phyloP scores from a whole-genome alignment of 345 rosid genomes.

The Lepidium didymum region DNA sequence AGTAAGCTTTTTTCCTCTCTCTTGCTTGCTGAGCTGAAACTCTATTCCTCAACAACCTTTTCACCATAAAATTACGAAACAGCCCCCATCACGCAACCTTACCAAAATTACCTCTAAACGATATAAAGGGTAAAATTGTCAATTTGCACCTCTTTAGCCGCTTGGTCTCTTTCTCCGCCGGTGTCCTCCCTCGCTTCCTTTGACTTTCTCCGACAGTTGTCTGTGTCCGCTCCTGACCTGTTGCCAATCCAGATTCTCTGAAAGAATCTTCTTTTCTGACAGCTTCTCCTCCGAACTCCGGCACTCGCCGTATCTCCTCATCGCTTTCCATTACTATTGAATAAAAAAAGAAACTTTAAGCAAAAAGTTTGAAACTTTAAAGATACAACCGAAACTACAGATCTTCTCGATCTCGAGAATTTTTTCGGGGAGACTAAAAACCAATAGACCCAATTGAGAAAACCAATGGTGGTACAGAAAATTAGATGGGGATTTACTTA shows the following conservation, averaged over 20 bases:
- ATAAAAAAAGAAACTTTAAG: not conserved
- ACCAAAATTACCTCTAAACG: not conserved
- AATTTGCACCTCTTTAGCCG: constrained; percentile 63
- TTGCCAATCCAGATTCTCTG: constrained; percentile 34
- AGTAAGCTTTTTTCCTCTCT: constrained; percentile 92
- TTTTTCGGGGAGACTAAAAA: constrained; percentile 12
- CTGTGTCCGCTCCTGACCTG: constrained; percentile 43
- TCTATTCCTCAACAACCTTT: constrained; percentile 96
- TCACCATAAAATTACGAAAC: not conserved
- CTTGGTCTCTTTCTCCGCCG: constrained; percentile 91
- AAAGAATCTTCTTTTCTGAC: constrained; percentile 44
- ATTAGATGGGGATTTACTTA: not conserved
- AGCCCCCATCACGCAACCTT: constrained; percentile 3
- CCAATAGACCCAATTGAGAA: constrained; percentile 10
- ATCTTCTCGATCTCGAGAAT: constrained; percentile 23
- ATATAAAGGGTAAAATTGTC: not conserved
- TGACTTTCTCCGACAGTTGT: constrained; percentile 47
- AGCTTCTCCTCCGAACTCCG: constrained; percentile 71
- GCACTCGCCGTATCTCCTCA: constrained; percentile 93
- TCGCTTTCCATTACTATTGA: constrained; percentile 80
- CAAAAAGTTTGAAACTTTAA: not conserved
- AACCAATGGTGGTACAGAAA: not conserved
- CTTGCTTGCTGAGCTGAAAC: constrained; percentile 99
- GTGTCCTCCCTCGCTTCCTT: constrained; percentile 76
- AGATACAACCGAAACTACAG: not conserved